These are phyloP conservation scores for Chernovozyma sophiae-reginae DNA, from an alignment of 1,139 yeast genomes.

Conservation along the genomic window DNA sequence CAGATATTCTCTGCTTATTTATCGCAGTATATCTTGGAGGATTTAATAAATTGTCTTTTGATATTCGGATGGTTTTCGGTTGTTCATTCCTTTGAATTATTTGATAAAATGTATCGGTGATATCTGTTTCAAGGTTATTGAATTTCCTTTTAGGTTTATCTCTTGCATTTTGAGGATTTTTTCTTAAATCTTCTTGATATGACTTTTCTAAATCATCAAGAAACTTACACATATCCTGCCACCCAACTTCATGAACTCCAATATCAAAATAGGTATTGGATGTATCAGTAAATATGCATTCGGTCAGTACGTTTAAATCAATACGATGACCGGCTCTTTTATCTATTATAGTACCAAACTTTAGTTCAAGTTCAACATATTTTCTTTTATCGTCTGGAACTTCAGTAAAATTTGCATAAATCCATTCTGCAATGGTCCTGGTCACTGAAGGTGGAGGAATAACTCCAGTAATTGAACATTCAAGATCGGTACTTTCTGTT, in stretches of 20 bases:
- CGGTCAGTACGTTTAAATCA: slow-evolving; percentile 70
- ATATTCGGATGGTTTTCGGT: slow-evolving; percentile 60
- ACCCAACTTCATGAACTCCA: slow-evolving; percentile 67
- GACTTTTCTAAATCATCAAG: slow-evolving; percentile 51
- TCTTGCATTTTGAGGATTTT: slow-evolving; percentile 15
- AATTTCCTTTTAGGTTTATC: slow-evolving; percentile 38
- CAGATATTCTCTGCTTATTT: slow-evolving; percentile 67
- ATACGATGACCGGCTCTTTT: slow-evolving; percentile 62
- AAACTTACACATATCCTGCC: slow-evolving; percentile 53
- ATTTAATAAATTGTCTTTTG: slow-evolving; percentile 53
- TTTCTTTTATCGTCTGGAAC: slow-evolving; percentile 57
- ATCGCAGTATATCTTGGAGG: slow-evolving; percentile 71
- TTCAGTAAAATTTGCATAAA: slow-evolving; percentile 72
- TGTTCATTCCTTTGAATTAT: slow-evolving; percentile 42
- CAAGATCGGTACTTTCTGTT: slow-evolving; percentile 40
- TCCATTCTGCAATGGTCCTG: slow-evolving; percentile 82
- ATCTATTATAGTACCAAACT: slow-evolving; percentile 73
- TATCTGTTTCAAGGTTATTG: slow-evolving; percentile 37
- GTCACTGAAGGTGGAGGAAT: slow-evolving; percentile 83
- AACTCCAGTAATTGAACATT: slow-evolving; percentile 64
- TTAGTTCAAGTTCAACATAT: slow-evolving; percentile 74
- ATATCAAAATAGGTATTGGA: slow-evolving; percentile 62
- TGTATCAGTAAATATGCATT: slow-evolving; percentile 59
- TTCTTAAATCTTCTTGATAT: slow-evolving; percentile 38
- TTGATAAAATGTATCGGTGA: slow-evolving; percentile 39